Base-by-base conservation (phyloP, 768 basidiomycete genomes). In the Trametes elegans region DNA sequence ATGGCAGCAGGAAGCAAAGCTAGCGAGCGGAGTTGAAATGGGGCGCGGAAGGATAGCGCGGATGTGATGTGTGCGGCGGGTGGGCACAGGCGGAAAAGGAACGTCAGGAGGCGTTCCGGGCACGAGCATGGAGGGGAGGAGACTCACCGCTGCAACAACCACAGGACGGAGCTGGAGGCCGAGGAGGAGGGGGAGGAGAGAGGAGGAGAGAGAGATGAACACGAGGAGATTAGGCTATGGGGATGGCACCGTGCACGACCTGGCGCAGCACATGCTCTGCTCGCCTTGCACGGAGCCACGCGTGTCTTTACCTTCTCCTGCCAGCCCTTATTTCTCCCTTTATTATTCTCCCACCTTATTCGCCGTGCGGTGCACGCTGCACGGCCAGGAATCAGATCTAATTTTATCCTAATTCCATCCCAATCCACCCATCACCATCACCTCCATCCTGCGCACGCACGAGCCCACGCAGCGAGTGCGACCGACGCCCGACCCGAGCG, bases 1-100 rank as follows among this genome's bases (percentile, higher is more conserved):
- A 61, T 67, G 60, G 62, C 60, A 64, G 65, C 61, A 60, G 61
- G 57, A 64, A 49, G 59, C 62, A 66, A 63, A 62, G 66, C 62
- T 63, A 50, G 60, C 49, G 62, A 53, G 61, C 61, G 64, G 60
- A 59, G 62, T 57, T 61, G 51, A 53, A 61, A 49, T 48, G 55
- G 31, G 46, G 56, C 61, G 61, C 58, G 58, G 54, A 57, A 43
- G 62, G 62, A 60, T 56, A 55, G 55, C 35, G 40, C 32, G 49
- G 56, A 51, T 48, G 56, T 55, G 55, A 44, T 51, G 61, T 28
- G 50, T 16, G 45, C 32, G 53, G 45, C 32, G 45, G 26, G 41
- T 7, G 41, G 7, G 14, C 13, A 26, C 40, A n/a, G 34, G 34
- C n/a, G 13, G 14, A 23, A 11, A 13, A 14, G 49, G 16, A 7